phyloP scores from a whole-genome alignment of 306 rosid species.

The Lathyrus oleraceus region DNA sequence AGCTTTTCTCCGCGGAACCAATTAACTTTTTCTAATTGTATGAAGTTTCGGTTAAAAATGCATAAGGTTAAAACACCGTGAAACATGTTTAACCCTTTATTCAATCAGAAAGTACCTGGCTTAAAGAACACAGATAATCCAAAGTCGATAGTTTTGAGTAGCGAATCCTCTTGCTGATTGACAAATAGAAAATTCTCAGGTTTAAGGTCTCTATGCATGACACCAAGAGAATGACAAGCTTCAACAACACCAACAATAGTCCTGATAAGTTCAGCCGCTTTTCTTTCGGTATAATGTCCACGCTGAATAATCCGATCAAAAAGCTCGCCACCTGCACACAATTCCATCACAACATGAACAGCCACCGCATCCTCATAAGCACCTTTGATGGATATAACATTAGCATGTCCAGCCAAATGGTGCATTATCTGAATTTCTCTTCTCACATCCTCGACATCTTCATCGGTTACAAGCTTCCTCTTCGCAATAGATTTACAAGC shows the following conservation, averaged over 20 bases:
- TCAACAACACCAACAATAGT: slow-evolving; percentile 96
- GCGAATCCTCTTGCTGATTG: slow-evolving; percentile 83
- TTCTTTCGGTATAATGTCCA: slow-evolving; percentile 90
- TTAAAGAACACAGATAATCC: slow-evolving; percentile 91
- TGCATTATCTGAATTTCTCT: slow-evolving; percentile 99
- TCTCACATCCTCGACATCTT: slow-evolving; percentile 97
- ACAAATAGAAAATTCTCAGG: slow-evolving; percentile 96
- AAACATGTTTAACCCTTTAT: not conserved
- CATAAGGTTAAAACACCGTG: slow-evolving; percentile 1
- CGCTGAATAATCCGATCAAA: slow-evolving; percentile 93
- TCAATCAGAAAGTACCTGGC: slow-evolving; percentile 66
- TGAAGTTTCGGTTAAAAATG: slow-evolving; percentile 24
- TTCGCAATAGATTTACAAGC: slow-evolving; percentile 97
- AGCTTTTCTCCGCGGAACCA: slow-evolving; percentile 24
- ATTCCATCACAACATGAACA: slow-evolving; percentile 96
- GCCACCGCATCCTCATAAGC: slow-evolving; percentile 94
- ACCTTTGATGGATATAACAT: slow-evolving; percentile 92
- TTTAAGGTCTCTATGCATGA: slow-evolving; percentile 97
- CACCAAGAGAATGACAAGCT: slow-evolving; percentile 92
- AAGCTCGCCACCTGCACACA: slow-evolving; percentile 98
- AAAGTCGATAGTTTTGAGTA: slow-evolving; percentile 94
- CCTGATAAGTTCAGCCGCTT: slow-evolving; percentile 91
- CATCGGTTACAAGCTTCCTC: slow-evolving; percentile 78
- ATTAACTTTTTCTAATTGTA: slow-evolving; percentile 27
- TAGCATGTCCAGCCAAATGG: slow-evolving; percentile 86